These are phyloP conservation scores for Xerocomellus intermedius DNA, from an alignment of 768 basidiomycete species.

Conservation along the genomic window DNA sequence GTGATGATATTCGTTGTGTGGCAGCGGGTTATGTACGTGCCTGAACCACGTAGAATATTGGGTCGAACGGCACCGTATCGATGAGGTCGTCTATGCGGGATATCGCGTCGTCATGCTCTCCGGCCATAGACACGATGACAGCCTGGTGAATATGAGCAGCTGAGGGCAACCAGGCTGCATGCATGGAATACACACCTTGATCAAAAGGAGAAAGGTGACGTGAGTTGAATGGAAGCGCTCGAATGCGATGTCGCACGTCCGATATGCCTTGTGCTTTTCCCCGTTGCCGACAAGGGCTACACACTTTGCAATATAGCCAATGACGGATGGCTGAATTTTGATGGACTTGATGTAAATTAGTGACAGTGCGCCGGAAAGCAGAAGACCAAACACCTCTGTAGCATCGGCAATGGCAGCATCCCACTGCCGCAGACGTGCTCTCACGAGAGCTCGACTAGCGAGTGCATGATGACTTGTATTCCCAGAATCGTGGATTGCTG, in stretches of 20 bases:
- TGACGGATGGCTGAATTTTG: neutral
- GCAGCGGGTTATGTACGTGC: neutral
- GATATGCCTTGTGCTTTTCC: neutral
- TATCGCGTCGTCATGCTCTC: neutral
- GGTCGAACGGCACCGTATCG: neutral
- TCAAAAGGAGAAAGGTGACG: neutral
- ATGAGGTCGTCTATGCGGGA: neutral
- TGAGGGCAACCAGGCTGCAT: neutral
- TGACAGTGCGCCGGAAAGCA: neutral
- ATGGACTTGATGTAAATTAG: neutral
- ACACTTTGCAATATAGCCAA: constrained; percentile 4
- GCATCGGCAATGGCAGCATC: neutral
- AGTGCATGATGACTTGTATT: neutral
- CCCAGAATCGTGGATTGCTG: neutral
- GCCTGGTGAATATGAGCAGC: neutral
- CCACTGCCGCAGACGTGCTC: neutral
- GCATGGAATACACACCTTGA: too few species aligned
- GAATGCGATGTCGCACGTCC: constrained; percentile 1
- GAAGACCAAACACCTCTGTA: neutral
- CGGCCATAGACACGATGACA: neutral
- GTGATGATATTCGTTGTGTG: neutral
- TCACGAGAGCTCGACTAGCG: neutral
- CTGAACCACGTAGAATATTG: neutral
- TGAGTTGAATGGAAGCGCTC: neutral
- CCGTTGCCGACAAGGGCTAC: neutral